Evolutionary conservation across 2,329 filamentous ascomycete genomes (phyloP).

Genomic region (Aspergillus candidus): DNA sequence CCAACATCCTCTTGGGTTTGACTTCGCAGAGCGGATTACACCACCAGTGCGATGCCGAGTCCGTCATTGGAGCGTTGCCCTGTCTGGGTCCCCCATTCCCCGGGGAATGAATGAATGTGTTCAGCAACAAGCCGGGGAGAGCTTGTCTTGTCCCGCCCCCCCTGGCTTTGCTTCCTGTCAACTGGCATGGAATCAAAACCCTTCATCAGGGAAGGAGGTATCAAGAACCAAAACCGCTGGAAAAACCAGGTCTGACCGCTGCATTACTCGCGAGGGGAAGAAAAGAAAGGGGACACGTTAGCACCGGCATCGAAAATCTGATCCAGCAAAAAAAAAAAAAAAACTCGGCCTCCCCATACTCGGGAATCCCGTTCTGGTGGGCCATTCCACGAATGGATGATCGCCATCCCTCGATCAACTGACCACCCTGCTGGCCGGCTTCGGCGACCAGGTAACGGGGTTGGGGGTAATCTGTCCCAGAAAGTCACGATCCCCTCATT

Average conservation of each 20-base stretch:
- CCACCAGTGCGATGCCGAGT: not conserved
- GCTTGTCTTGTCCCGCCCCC: too few species aligned
- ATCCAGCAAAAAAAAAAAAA: slow-evolving; percentile 2
- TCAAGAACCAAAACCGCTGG: too few species aligned
- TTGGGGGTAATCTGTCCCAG: not conserved
- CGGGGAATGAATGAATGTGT: too few species aligned
- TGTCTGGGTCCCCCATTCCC: not conserved
- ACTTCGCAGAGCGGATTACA: not conserved
- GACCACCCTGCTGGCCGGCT: slow-evolving; percentile 11
- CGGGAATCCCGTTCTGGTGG: slow-evolving; percentile 17
- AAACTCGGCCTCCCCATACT: slow-evolving; percentile 15
- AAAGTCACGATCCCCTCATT: slow-evolving; percentile 10
- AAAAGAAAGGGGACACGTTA: not conserved
- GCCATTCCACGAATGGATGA: slow-evolving; percentile 14
- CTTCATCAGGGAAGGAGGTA: too few species aligned
- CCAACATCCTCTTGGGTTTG: too few species aligned
- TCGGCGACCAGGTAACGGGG: slow-evolving; percentile 7
- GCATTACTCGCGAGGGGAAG: not conserved
- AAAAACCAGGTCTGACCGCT: slow-evolving; percentile 1
- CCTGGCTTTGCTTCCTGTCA: too few species aligned
- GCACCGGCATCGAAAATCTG: slow-evolving; percentile 4
- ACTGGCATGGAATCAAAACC: too few species aligned
- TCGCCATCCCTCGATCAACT: slow-evolving; percentile 16
- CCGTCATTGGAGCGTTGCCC: slow-evolving; percentile 1
- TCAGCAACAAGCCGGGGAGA: too few species aligned